phyloP scores from a whole-genome alignment of 2,329 filamentous ascomycete genomes.

The Ascochyta fabae region DNA sequence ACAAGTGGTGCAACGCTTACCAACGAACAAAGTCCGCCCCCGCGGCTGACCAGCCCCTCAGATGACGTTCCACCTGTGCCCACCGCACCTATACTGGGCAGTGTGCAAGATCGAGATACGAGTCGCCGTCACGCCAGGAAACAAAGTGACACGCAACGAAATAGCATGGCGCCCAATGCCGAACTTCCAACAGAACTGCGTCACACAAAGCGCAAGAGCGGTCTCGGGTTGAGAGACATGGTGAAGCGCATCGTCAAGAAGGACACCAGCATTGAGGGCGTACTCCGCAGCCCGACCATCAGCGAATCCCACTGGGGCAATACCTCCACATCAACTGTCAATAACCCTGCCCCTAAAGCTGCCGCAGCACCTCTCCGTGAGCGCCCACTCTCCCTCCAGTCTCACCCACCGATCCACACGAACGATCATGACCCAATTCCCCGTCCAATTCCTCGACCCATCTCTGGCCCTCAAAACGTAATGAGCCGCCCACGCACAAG shows the following conservation, averaged over 20 bases:
- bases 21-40: conserved; percentile 27
- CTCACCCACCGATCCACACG: not conserved
- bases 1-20: conserved; percentile 44
- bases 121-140: conserved; percentile 13
- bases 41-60: conserved; percentile 19
- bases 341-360: conserved; percentile 1
- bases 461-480: conserved; percentile 1
- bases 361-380: not conserved
- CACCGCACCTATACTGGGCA: conserved; percentile 6
- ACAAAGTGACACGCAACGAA: conserved; percentile 23
- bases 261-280: conserved; percentile 20
- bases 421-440: conserved; percentile 3
- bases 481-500: conserved; percentile 9
- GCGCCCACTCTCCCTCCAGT: conserved; percentile 2
- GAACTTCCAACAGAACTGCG: conserved; percentile 30
- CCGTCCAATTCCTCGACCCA: conserved; percentile 11
- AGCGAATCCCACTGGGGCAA: conserved; percentile 9
- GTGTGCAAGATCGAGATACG: conserved; percentile 5
- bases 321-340: not conserved
- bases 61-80: conserved; percentile 23
- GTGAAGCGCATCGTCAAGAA: conserved; percentile 39
- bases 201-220: conserved; percentile 24
- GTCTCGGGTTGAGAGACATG: conserved; percentile 32
- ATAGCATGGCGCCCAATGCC: conserved; percentile 29
- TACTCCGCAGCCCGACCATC: conserved; percentile 1